These are phyloP conservation scores for Prunus padus DNA, from an alignment of 306 rosid genomes.

Conservation along the genomic window DNA sequence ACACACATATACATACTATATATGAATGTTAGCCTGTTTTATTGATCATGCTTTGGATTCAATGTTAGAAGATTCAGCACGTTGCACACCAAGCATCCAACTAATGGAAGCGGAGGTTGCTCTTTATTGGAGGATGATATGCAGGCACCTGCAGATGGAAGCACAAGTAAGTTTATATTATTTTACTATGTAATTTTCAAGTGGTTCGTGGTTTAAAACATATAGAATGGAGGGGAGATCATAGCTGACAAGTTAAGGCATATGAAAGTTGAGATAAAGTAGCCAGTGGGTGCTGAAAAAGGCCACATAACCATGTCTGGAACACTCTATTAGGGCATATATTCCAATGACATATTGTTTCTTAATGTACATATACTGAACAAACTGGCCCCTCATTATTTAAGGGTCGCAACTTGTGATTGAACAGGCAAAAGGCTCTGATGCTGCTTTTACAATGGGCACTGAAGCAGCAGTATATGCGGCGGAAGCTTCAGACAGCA, in stretches of 20 bases:
- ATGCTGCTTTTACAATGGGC: constrained; percentile 91
- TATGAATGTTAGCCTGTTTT: neutral
- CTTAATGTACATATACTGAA: neutral
- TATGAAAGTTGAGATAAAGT: neutral
- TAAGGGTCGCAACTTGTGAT: constrained; percentile 23
- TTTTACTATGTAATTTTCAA: neutral
- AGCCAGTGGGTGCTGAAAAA: neutral
- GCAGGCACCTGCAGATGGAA: constrained; percentile 71
- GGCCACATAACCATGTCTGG: neutral
- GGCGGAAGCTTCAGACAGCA: constrained; percentile 83
- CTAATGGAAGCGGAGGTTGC: constrained; percentile 90
- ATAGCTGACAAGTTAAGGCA: neutral
- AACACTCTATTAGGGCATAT: neutral
- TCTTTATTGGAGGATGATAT: constrained; percentile 77
- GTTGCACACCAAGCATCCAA: constrained; percentile 46
- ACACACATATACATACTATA: neutral
- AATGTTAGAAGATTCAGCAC: constrained; percentile 33
- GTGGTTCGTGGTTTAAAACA: neutral
- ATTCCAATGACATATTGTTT: neutral
- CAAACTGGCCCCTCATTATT: constrained; percentile 9
- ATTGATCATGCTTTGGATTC: constrained; percentile 29
- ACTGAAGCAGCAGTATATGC: constrained; percentile 97
- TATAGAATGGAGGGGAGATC: neutral
- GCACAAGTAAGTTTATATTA: constrained; percentile 65
- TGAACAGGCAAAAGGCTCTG: constrained; percentile 80